phyloP scores from a whole-genome alignment of 139 green algal genomes.

The Volvox reticuliferus region DNA sequence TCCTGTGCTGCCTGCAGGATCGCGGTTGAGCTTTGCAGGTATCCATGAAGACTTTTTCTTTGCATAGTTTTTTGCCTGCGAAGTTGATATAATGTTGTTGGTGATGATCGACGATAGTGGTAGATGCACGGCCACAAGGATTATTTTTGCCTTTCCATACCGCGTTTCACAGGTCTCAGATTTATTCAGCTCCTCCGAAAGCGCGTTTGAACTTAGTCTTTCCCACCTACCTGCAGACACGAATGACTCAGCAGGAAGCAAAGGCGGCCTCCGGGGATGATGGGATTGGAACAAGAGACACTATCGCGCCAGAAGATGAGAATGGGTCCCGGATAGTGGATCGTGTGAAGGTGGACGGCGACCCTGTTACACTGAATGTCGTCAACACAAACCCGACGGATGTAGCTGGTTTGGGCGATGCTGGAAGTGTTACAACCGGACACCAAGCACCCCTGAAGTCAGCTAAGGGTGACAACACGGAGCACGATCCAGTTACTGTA shows the following conservation, averaged over 20 bases:
- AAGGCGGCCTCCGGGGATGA: not conserved
- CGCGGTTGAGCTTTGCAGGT: too few species aligned
- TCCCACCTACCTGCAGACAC: not conserved
- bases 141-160: too few species aligned
- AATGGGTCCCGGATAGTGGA: not conserved
- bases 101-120: too few species aligned
- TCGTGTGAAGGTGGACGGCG: not conserved
- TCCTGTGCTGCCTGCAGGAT: too few species aligned
- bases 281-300: not conserved
- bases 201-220: too few species aligned
- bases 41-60: too few species aligned
- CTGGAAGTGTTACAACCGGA: not conserved
- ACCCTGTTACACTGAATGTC: not conserved
- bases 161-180: too few species aligned
- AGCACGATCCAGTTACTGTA: not conserved
- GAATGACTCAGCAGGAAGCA: slow-evolving; percentile 7
- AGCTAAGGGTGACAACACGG: not conserved
- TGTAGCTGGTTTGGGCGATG: not conserved
- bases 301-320: not conserved
- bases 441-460: too few species aligned
- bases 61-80: too few species aligned
- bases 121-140: too few species aligned
- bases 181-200: too few species aligned
- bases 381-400: not conserved
- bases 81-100: too few species aligned